phyloP scores from a whole-genome alignment of 106 monocot genomes.

The Allium sativum region DNA sequence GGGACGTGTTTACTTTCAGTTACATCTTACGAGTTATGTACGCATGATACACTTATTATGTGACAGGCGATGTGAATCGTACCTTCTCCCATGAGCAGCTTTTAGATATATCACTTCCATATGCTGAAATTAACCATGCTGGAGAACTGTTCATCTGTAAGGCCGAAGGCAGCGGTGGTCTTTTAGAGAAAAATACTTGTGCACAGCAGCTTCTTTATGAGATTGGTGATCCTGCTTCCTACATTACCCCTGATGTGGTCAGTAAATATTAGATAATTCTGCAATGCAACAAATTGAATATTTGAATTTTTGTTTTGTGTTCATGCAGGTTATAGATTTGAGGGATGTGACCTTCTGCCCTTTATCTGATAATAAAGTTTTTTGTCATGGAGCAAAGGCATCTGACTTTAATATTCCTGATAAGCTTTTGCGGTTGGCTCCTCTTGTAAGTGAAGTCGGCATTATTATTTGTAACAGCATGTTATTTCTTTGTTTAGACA shows the following conservation, averaged over 20 bases:
- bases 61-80: constrained; percentile 69
- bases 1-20: neutral
- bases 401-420: constrained; percentile 37
- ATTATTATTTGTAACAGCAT: no score
- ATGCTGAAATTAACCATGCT: constrained; percentile 59
- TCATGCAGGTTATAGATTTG: constrained; percentile 64
- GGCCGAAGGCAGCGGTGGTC: constrained; percentile 78
- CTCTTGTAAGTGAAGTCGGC: constrained; percentile 35
- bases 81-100: constrained; percentile 63
- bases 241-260: constrained; percentile 95
- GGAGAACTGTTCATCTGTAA: constrained; percentile 78
- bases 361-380: constrained; percentile 57
- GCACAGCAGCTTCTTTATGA: constrained; percentile 96
- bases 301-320: constrained; percentile 3
- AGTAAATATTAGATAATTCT: constrained; percentile 5
- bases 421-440: constrained; percentile 66
- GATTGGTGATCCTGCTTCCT: constrained; percentile 75
- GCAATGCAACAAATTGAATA: neutral
- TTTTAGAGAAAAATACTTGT: constrained; percentile 60
- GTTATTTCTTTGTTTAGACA: no score
- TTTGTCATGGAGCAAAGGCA: constrained; percentile 60
- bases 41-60: neutral
- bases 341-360: constrained; percentile 50
- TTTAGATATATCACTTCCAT: constrained; percentile 93
- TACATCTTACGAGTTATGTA: neutral